Base-by-base conservation (phyloP, 2,329 filamentous ascomycete species). In the Talaromyces sp. region DNA sequence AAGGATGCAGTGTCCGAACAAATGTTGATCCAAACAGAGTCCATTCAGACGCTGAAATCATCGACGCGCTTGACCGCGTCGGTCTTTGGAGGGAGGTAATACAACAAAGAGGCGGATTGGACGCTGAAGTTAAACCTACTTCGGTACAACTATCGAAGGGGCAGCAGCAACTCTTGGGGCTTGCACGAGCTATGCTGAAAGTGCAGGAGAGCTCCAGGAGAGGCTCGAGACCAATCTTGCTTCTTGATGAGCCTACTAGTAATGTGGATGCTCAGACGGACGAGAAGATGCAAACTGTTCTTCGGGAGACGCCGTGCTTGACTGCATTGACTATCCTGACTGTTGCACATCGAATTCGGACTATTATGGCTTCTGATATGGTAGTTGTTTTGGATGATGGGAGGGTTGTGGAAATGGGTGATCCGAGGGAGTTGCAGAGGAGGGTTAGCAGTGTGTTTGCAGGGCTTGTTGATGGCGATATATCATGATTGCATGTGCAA, bases 121-220 rank as follows among this genome's bases (percentile, higher is more conserved):
- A 77, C 66, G 72, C 75, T 1, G 72, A 76, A 1, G 80, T 88
- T 67, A 77, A 77, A 16, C 74, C 80, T 2, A 79, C 83, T 9
- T 76, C 87, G 7, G 1, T 50, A 35, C 41, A 27, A 39, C n/a
- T 64, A 37, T 84, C 81, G 4, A 82, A 83, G 41, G 88, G 88
- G 0, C 87, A 90, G 72, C 82, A 82, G 50, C 88, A 90, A 70
- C 79, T 90, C 0, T 87, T 90, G 68, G 86, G 83, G 66, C 79
- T 90, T 1, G 87, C 84, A 0, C 76, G 87, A 0, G 87, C 86
- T 0, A 78, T 89, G 13, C 72, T 90, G 2, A 65, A 65, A 37
- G 31, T 61, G 1, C 57, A 60, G 16, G 54, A 47, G n/a, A 54
- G 19, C 7, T 13, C 33, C 16, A 52, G 35, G 33, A 50, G 73